A percentile compares a stretch with the other conserved stretches of the same genome.
phyloP scores from a whole-genome alignment of 2,329 filamentous ascomycete genomes.

The Pseudocercospora macadamiae region DNA sequence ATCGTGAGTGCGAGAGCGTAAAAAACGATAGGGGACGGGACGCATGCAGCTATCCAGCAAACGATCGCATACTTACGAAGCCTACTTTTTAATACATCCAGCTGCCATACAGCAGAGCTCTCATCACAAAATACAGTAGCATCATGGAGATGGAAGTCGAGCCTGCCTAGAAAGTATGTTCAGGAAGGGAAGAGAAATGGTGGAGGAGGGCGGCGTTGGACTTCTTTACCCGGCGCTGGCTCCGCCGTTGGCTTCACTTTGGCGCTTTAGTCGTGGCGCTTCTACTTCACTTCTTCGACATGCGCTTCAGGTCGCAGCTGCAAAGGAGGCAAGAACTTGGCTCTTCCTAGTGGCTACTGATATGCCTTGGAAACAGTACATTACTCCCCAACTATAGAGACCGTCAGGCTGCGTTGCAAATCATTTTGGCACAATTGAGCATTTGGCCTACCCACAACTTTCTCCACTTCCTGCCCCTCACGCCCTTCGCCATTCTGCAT shows the following conservation, averaged over 20 bases:
- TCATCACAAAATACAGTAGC: no score
- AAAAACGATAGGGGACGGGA: neutral
- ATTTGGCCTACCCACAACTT: neutral
- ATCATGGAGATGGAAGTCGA: no score
- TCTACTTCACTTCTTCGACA: neutral
- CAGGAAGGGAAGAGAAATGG: neutral
- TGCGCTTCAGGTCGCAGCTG: neutral
- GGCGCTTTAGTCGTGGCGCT: neutral
- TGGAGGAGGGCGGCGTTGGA: neutral
- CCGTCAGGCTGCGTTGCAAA: no score
- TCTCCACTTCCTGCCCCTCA: neutral
- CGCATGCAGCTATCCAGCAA: neutral
- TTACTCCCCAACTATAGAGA: no score
- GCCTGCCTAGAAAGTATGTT: neutral
- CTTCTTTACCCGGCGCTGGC: no score
- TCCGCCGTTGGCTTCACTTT: neutral
- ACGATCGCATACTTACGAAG: neutral
- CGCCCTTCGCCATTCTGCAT: constrained; percentile 2
- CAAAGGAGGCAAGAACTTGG: neutral
- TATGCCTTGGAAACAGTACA: no score
- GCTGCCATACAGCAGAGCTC: no score
- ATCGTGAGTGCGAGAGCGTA: neutral
- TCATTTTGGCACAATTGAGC: no score
- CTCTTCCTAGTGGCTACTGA: no score
- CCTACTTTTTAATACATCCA: no score